A percentile compares a stretch with the other conserved stretches of the same genome.
These are phyloP conservation scores for Microsporum canis DNA, from an alignment of 2,329 filamentous ascomycete genomes.

Conservation along the genomic window DNA sequence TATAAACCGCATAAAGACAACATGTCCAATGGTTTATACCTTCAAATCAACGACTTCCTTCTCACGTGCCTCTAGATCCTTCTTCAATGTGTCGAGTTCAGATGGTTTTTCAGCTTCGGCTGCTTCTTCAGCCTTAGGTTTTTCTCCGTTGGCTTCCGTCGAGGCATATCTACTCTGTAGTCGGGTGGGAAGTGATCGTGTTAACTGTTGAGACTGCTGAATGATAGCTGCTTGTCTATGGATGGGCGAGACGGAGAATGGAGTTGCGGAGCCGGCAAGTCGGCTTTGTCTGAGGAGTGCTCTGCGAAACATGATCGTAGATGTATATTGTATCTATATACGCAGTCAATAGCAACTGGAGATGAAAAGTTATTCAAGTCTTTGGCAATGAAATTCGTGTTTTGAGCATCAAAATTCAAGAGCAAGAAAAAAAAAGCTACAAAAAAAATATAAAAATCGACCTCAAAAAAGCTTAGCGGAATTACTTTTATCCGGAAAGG, in stretches of 20 bases:
- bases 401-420: slow-evolving; percentile 8
- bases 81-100: slow-evolving; percentile 42
- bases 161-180: slow-evolving; percentile 33
- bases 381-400: neutral
- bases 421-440: slow-evolving; percentile 8
- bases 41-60: slow-evolving; percentile 72
- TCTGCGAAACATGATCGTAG: slow-evolving; percentile 31
- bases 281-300: slow-evolving; percentile 33
- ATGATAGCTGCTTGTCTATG: slow-evolving; percentile 27
- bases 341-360: neutral
- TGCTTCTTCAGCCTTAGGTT: slow-evolving; percentile 24
- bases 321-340: neutral
- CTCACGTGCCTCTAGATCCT: slow-evolving; percentile 60
- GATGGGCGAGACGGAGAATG: slow-evolving; percentile 23
- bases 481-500: neutral
- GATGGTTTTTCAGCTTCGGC: slow-evolving; percentile 32
- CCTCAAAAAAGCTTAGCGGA: neutral
- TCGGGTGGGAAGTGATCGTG: slow-evolving; percentile 26
- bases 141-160: slow-evolving; percentile 28
- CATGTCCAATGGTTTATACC: slow-evolving; percentile 42
- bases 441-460: slow-evolving; percentile 2
- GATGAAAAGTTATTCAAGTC: neutral
- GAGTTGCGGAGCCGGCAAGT: slow-evolving; percentile 27
- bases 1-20: neutral
- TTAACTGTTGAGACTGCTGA: slow-evolving; percentile 20